Evolutionary conservation across 805 yeast species (phyloP).

Genomic region (Myxozyma udenii): DNA sequence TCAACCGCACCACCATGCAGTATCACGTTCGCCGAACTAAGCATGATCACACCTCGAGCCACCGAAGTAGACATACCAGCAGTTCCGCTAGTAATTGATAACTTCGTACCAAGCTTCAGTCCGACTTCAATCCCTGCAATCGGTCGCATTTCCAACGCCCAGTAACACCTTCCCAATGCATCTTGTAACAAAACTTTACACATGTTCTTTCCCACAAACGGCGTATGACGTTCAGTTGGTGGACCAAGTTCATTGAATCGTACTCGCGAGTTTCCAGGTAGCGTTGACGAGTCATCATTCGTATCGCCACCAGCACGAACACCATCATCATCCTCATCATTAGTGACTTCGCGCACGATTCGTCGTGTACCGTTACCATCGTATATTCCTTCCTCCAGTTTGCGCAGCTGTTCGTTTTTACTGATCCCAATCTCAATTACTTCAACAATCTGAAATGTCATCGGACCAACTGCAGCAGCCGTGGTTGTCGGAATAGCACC

Average conservation of each 20-base stretch:
- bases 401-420: slow-evolving; percentile 11
- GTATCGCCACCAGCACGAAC: not conserved
- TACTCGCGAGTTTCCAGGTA: not conserved
- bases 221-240: not conserved
- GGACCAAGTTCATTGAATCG: not conserved
- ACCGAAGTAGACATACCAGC: not conserved
- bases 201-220: slow-evolving; percentile 16
- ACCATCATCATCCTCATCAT: not conserved
- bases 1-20: slow-evolving; percentile 22
- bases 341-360: slow-evolving; percentile 12
- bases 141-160: slow-evolving; percentile 21
- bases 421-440: slow-evolving; percentile 23
- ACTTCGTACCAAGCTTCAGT: slow-evolving; percentile 17
- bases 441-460: slow-evolving; percentile 22
- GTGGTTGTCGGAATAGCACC: not conserved
- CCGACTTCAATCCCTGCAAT: slow-evolving; percentile 18
- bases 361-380: slow-evolving; percentile 2
- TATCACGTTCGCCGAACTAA: slow-evolving; percentile 11
- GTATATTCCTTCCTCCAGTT: slow-evolving; percentile 14
- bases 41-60: slow-evolving; percentile 15
- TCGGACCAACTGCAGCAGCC: slow-evolving; percentile 12
- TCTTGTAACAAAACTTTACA: slow-evolving; percentile 27
- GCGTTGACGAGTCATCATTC: not conserved
- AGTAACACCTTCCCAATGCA: slow-evolving; percentile 15
- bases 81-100: slow-evolving; percentile 4